Evolutionary conservation across 1,284 basidiomycete genomes (phyloP).

Genomic region (Kalmanozyma brasiliensis): DNA sequence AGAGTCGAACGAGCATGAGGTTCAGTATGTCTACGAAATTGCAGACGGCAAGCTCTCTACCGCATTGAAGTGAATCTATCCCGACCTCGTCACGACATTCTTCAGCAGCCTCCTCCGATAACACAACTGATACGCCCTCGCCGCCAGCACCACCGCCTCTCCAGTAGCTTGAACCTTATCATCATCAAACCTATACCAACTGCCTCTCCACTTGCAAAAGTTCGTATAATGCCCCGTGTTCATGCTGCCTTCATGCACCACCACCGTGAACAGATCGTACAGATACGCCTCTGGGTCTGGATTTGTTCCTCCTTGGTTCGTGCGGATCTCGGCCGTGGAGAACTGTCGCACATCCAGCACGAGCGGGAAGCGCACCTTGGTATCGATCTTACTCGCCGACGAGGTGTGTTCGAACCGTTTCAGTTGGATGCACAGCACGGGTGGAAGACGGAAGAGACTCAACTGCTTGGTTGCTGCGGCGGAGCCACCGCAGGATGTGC

Average conservation of each 20-base stretch:
- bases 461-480: slow-evolving; percentile 75
- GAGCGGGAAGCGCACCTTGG: slow-evolving; percentile 83
- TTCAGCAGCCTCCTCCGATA: slow-evolving; percentile 56
- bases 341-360: slow-evolving; percentile 88
- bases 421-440: slow-evolving; percentile 92
- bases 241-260: slow-evolving; percentile 89
- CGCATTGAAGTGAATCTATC: too few relatives aligned
- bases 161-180: slow-evolving; percentile 74
- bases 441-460: slow-evolving; percentile 84
- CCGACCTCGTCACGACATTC: slow-evolving; percentile 27
- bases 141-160: slow-evolving; percentile 44
- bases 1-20: too few relatives aligned
- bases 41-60: too few relatives aligned
- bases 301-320: slow-evolving; percentile 1
- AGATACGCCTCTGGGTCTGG: slow-evolving; percentile 69
- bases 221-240: slow-evolving; percentile 95
- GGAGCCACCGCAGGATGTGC: slow-evolving; percentile 61
- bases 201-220: slow-evolving; percentile 78
- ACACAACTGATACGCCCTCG: slow-evolving; percentile 63
- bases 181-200: slow-evolving; percentile 93
- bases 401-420: slow-evolving; percentile 95
- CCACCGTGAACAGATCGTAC: slow-evolving; percentile 91
- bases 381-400: slow-evolving; percentile 78
- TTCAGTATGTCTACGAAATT: too few relatives aligned
- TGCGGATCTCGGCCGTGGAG: slow-evolving; percentile 72